Base-by-base conservation (phyloP, 225 moss, liverwort and hornwort genomes). In the Bryoerythrophyllum caledonicum region DNA sequence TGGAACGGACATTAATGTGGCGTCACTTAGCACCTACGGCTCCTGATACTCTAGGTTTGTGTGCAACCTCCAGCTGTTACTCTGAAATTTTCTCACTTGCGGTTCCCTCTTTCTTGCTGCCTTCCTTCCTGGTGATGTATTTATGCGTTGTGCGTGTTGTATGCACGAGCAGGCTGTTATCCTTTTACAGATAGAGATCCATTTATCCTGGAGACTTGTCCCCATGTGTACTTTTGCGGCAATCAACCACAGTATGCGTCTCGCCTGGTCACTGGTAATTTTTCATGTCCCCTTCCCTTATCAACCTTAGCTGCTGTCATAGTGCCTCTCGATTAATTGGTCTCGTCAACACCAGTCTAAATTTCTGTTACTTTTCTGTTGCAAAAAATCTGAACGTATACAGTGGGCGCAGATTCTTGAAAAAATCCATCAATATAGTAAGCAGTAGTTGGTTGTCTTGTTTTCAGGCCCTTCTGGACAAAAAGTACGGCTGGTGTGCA, bases 11-110 rank as follows among this genome's bases (percentile, higher is more conserved):
- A 24, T 88, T 99, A 40, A 70, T 81, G 56, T 99, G 97, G 97
- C 88, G 94, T 54, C 95, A 99, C 77, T 82, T 99, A 64, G 97
- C 97, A 65, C 97, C 97, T 40, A 99, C 97, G 67, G 97, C 97
- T 67, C 97, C 95, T 67, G 97, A 99, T 76, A 99, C 97, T 72
- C 91, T 99, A 65, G 97, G 97, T 99, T 60, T 82, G 71, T 40
- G 28, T 78, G 49, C 67, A 65, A 40, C 53, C 38, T 73, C 51
- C 32, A 52, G 25, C 26, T 59, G 57, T 75, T 43, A 51, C 41
- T 43, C 24, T 74, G 62, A 61, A 71, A 41, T 58, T 71, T 55
- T n/a, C 41, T 81, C 59, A 19, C 51, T 46, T 75, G 17, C 23
- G 26, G 21, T 27, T 10, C 21, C 41, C 12, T 61, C 44, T 64